phyloP scores from a whole-genome alignment of 129 eudicot genomes.

The Flaveria robusta region DNA sequence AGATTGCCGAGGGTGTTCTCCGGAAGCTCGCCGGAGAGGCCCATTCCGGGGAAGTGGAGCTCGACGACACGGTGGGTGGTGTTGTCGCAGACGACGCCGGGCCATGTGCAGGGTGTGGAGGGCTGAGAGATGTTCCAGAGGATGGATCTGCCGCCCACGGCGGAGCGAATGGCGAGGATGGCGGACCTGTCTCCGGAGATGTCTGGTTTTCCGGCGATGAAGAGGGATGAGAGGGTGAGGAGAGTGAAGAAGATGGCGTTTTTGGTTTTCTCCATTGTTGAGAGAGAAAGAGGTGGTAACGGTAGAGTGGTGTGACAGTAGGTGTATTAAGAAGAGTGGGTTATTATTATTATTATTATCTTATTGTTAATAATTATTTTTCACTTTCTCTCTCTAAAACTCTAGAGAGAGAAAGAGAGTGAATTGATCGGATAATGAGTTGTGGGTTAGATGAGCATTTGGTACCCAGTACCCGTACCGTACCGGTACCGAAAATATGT shows the following conservation, averaged over 20 bases:
- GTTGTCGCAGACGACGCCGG: slow-evolving; percentile 60
- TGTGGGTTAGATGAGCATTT: background rate
- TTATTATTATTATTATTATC: background rate
- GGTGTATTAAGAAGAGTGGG: slow-evolving; percentile 18
- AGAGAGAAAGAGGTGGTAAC: too few relatives aligned
- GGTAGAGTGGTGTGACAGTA: slow-evolving; percentile 24
- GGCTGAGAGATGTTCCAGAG: slow-evolving; percentile 69
- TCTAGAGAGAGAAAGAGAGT: background rate
- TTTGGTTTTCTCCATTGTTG: slow-evolving; percentile 12
- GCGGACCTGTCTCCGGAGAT: slow-evolving; percentile 56
- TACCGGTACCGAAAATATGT: background rate
- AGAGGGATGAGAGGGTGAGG: slow-evolving; percentile 21
- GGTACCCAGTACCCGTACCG: too few relatives aligned
- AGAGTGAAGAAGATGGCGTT: slow-evolving; percentile 31
- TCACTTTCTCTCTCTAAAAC: slow-evolving; percentile 22
- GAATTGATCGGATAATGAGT: slow-evolving; percentile 7
- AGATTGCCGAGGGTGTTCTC: slow-evolving; percentile 51
- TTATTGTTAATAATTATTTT: too few relatives aligned
- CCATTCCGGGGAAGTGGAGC: slow-evolving; percentile 78
- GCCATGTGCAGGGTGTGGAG: slow-evolving; percentile 66
- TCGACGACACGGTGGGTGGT: slow-evolving; percentile 54
- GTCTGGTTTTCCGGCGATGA: slow-evolving; percentile 42
- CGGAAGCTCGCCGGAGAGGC: slow-evolving; percentile 70
- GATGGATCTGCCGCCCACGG: slow-evolving; percentile 69
- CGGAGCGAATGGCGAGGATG: slow-evolving; percentile 57